These are phyloP conservation scores for Plantago rigida DNA, from an alignment of 305 asterid genomes.

Conservation along the genomic window DNA sequence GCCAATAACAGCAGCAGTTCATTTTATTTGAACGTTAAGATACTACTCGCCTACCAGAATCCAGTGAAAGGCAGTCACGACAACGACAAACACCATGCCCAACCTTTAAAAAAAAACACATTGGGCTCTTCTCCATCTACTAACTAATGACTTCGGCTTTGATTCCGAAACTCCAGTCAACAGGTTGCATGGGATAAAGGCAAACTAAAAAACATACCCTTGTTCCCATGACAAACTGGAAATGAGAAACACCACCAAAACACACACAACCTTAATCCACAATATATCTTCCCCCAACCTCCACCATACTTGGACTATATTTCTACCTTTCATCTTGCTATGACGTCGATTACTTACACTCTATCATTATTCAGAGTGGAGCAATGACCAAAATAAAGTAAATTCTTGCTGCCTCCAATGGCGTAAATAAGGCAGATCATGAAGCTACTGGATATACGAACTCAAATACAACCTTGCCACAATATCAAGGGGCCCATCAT, in stretches of 20 bases:
- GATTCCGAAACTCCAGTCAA: not conserved
- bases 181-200: not conserved
- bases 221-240: not conserved
- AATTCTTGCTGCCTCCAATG: not conserved
- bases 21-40: not conserved
- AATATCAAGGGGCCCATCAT: constrained; percentile 66
- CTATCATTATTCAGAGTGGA: not conserved
- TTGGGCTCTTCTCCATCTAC: not conserved
- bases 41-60: not conserved
- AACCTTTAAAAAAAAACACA: not conserved
- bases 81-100: not conserved
- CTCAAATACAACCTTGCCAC: constrained; percentile 57
- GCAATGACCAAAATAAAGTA: not conserved
- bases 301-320: not conserved
- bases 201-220: not conserved
- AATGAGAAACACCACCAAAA: not conserved
- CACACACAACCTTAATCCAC: not conserved
- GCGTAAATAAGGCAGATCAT: not conserved
- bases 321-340: not conserved
- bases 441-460: constrained; percentile 35
- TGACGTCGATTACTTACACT: not conserved
- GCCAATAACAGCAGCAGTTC: not conserved
- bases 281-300: not conserved
- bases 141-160: not conserved
- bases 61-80: not conserved